phyloP scores from a whole-genome alignment of 2,329 filamentous ascomycete genomes.

The Salinomyces thailandicus region DNA sequence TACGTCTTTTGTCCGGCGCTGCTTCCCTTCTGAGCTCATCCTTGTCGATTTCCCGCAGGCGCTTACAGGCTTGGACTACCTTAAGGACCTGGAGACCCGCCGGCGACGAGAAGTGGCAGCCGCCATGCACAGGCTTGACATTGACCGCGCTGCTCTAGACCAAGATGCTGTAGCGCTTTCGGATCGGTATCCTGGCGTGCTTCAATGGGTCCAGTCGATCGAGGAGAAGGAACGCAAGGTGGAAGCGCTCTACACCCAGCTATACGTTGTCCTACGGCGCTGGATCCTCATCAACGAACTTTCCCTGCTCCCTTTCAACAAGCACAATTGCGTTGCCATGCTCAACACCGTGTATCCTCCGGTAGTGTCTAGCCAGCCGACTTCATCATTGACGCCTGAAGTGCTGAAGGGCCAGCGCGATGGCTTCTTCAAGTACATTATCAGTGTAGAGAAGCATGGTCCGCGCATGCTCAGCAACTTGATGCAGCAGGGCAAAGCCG shows the following conservation, averaged over 20 bases:
- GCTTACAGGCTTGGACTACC: slow-evolving; percentile 54
- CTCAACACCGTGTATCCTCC: slow-evolving; percentile 58
- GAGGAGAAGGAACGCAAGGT: slow-evolving; percentile 40
- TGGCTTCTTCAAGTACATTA: slow-evolving; percentile 53
- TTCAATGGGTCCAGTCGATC: slow-evolving; percentile 41
- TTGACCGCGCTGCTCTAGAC: slow-evolving; percentile 39
- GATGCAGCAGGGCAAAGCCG: slow-evolving; percentile 42
- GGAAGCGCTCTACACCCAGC: slow-evolving; percentile 48
- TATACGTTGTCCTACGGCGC: slow-evolving; percentile 51
- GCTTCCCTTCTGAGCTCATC: slow-evolving; percentile 46
- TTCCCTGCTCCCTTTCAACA: slow-evolving; percentile 51
- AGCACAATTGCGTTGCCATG: slow-evolving; percentile 56
- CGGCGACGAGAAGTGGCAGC: slow-evolving; percentile 48
- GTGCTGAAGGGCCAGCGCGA: slow-evolving; percentile 49
- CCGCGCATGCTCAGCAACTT: slow-evolving; percentile 43
- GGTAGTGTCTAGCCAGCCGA: slow-evolving; percentile 38
- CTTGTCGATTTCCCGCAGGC: slow-evolving; percentile 56
- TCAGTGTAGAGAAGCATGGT: slow-evolving; percentile 46
- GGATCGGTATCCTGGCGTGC: slow-evolving; percentile 43
- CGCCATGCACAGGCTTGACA: slow-evolving; percentile 44
- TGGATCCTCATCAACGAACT: slow-evolving; percentile 60
- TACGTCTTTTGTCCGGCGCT: slow-evolving; percentile 49
- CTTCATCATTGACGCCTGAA: slow-evolving; percentile 41
- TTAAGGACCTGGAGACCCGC: slow-evolving; percentile 52
- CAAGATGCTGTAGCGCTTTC: slow-evolving; percentile 39